phyloP scores from a whole-genome alignment of 495 filamentous ascomycete species.

The Pyronema domesticum region DNA sequence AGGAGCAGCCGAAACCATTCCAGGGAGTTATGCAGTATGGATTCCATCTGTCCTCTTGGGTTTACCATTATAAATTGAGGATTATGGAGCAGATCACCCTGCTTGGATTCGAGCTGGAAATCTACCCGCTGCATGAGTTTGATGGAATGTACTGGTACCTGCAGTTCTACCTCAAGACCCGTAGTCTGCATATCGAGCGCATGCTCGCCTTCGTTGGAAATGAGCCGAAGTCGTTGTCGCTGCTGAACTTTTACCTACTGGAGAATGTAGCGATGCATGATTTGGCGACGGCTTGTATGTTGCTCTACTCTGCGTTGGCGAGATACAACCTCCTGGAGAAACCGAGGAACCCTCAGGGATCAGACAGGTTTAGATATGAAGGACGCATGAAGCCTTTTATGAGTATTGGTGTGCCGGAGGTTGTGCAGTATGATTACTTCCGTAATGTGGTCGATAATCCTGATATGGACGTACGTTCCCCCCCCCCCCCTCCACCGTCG shows the following conservation, averaged over 20 bases:
- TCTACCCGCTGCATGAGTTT: slow-evolving; percentile 76
- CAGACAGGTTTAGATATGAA: slow-evolving; percentile 56
- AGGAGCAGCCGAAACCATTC: slow-evolving; percentile 37
- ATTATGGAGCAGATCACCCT: slow-evolving; percentile 79
- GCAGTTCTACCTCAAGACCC: slow-evolving; percentile 36
- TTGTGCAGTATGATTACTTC: slow-evolving; percentile 51
- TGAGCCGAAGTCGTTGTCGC: slow-evolving; percentile 33
- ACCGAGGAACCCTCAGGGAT: slow-evolving; percentile 50
- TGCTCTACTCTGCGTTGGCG: slow-evolving; percentile 40
- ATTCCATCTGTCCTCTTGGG: slow-evolving; percentile 72
- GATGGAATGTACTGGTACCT: slow-evolving; percentile 82
- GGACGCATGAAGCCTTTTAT: slow-evolving; percentile 82
- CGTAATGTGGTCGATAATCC: slow-evolving; percentile 26
- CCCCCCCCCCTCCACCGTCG: background rate
- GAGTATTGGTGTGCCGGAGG: slow-evolving; percentile 46
- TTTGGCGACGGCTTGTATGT: slow-evolving; percentile 42
- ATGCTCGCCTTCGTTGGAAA: slow-evolving; percentile 41
- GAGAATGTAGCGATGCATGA: slow-evolving; percentile 51
- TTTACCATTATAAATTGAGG: slow-evolving; percentile 68
- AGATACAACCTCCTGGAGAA: slow-evolving; percentile 41
- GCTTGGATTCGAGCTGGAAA: slow-evolving; percentile 85
- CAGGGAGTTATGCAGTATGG: slow-evolving; percentile 33
- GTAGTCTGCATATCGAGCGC: slow-evolving; percentile 47
- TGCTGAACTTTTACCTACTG: slow-evolving; percentile 42
- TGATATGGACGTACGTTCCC: slow-evolving; percentile 16